Evolutionary conservation across 116 monocot genomes (phyloP).

Genomic region (Zostera marina): DNA sequence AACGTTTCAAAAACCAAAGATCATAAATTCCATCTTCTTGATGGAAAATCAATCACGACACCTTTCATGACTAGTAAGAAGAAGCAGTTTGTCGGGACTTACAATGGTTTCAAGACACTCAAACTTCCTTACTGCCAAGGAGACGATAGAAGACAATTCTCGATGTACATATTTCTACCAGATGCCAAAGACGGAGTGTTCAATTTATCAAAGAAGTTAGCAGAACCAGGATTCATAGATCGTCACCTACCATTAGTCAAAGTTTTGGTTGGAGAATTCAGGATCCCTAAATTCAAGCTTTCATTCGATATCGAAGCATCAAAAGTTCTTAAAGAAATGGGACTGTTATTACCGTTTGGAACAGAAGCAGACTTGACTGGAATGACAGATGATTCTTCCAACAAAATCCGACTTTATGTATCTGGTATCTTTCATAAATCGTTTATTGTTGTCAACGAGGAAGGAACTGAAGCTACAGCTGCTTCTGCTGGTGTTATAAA

Average conservation of each 20-base stretch:
- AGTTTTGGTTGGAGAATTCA: conserved; percentile 25
- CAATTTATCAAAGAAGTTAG: conserved; percentile 22
- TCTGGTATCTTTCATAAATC: conserved; percentile 46
- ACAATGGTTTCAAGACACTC: conserved; percentile 45
- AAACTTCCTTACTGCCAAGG: conserved; percentile 37
- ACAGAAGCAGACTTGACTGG: conserved; percentile 20
- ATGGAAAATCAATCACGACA: conserved; percentile 22
- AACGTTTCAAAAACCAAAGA: conserved; percentile 20
- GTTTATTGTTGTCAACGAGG: conserved; percentile 54
- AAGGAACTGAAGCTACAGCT: conserved; percentile 63
- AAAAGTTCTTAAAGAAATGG: conserved; percentile 21
- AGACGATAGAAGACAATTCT: conserved; percentile 27
- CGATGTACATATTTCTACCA: conserved; percentile 60
- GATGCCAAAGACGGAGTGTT: conserved; percentile 24
- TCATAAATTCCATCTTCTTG: conserved; percentile 23
- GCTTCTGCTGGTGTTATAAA: conserved; percentile 21
- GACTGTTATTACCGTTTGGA: conserved; percentile 27
- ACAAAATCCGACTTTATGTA: conserved; percentile 16
- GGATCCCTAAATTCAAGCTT: conserved; percentile 54
- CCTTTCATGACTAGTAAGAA: conserved; percentile 37
- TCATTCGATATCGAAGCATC: conserved; percentile 40
- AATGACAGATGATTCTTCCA: conserved; percentile 25
- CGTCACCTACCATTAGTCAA: conserved; percentile 14
- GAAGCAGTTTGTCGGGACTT: conserved; percentile 20
- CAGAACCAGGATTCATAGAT: conserved; percentile 22